Evolutionary conservation across 129 eudicot genomes (phyloP).

Genomic region (Centrapalus pauciflorus): DNA sequence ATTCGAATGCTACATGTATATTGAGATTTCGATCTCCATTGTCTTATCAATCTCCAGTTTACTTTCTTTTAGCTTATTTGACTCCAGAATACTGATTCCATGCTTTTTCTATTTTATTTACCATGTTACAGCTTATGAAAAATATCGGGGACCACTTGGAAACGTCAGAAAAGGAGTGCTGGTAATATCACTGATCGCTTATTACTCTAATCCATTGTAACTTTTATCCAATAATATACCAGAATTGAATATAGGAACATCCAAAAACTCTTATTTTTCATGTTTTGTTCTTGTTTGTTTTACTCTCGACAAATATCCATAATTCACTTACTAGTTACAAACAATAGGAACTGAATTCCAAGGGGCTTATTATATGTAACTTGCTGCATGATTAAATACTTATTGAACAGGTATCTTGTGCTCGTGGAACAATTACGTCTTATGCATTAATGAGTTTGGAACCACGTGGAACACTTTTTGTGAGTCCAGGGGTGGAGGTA

Average conservation of each 20-base stretch:
- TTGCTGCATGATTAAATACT: conserved; percentile 9
- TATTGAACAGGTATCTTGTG: conserved; percentile 77
- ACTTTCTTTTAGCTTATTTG: too few relatives aligned
- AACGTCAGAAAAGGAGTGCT: conserved; percentile 93
- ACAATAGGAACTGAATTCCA: not conserved
- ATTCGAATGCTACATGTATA: not conserved
- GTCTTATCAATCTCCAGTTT: too few relatives aligned
- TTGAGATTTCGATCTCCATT: not conserved
- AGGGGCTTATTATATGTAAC: not conserved
- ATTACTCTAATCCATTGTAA: not conserved
- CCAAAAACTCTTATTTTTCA: not conserved
- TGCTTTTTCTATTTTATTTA: not conserved
- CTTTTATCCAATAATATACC: too few relatives aligned
- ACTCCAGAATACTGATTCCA: not conserved
- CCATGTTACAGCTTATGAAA: conserved; percentile 62
- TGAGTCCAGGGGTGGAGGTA: conserved; percentile 92
- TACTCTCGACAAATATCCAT: too few relatives aligned
- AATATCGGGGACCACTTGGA: conserved; percentile 89
- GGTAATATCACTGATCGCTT: conserved; percentile 39
- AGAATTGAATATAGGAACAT: too few relatives aligned
- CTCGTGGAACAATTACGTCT: conserved; percentile 67
- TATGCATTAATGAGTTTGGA: conserved; percentile 90
- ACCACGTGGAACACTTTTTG: conserved; percentile 96
- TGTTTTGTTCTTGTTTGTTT: too few relatives aligned
- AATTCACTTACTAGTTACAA: not conserved